Base-by-base conservation (phyloP, 352 stramenopile genomes). In the Phytophthora hybrid region DNA sequence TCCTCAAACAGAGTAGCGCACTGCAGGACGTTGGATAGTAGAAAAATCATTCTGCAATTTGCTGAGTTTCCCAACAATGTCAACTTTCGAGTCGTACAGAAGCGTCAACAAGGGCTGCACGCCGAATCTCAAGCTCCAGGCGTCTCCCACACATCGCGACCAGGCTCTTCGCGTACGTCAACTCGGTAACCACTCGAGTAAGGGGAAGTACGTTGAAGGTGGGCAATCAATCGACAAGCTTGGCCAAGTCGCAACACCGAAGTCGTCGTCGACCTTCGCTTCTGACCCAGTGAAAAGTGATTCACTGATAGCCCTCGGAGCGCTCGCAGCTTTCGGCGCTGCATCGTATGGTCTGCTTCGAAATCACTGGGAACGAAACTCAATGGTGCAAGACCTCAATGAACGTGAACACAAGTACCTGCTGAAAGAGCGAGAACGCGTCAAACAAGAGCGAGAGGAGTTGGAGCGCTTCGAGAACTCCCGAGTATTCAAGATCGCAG, bases 311-410 rank as follows among this genome's bases (percentile, higher is more conserved):
- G 59, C 59, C 2, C 26, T 66, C 44, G 59, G 44, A 34, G 44
- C 59, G n/a, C 59, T 66, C 5, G 34, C 59, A 29, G 59, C 44
- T 10, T 66, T 66, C 29, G 59, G 59, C 21, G 59, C 59, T 32
- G 59, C 59, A 31, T 66, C 59, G 4, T 66, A 66, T 13, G 59
- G 59, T 14, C 16, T 66, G 31, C 59, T 66, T 11, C 44, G 59
- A 14, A 66, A 56, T 29, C 44, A 66, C 23, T 65, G 39, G 59
- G 44, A 65, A n/a, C 26, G 41, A n/a, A 65, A 46, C 26, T 29
- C 14, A 18, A 13, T 34, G 18, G 59, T 56, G 18, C 59, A 56
- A 56, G 26, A 65, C 21, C 1, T 65, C 41, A 56, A 65, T 10
- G 26, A 55, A 44, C 59, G 18, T 34, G 32, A 47, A 4, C 55